These are phyloP conservation scores for Myxozyma neglecta DNA, from an alignment of 805 yeast species.

Conservation along the genomic window DNA sequence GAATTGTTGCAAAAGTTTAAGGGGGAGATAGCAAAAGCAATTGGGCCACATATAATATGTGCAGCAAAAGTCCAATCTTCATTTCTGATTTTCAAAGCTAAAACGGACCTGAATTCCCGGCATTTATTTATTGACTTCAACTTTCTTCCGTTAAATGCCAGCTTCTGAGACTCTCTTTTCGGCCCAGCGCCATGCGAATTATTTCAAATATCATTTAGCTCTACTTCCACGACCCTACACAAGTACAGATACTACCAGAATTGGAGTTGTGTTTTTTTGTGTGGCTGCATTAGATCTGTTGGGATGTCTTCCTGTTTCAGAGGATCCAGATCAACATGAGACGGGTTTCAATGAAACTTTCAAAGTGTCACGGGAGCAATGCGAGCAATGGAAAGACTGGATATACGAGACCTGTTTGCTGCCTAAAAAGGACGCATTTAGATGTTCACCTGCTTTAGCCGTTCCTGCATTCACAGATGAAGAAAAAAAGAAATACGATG, in stretches of 20 bases:
- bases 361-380: conserved; percentile 38
- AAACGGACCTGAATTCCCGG: too few relatives aligned
- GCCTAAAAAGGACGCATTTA: conserved; percentile 50
- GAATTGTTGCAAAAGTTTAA: too few relatives aligned
- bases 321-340: neutral
- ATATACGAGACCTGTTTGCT: conserved; percentile 42
- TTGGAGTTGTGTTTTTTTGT: conserved; percentile 71
- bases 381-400: conserved; percentile 43
- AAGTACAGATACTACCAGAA: conserved; percentile 64
- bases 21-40: too few relatives aligned
- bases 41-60: too few relatives aligned
- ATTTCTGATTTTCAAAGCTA: too few relatives aligned
- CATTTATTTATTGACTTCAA: too few relatives aligned
- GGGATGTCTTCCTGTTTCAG: conserved; percentile 31
- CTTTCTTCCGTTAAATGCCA: too few relatives aligned
- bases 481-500: conserved; percentile 11
- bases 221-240: conserved; percentile 59
- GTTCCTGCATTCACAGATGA: conserved; percentile 16
- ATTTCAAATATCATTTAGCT: conserved; percentile 52
- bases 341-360: conserved; percentile 25
- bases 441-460: conserved; percentile 51
- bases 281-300: conserved; percentile 59
- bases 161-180: neutral
- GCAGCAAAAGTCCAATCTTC: too few relatives aligned
- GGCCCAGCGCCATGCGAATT: conserved; percentile 35